These are phyloP conservation scores for Penicillium subrubescens DNA, from an alignment of 495 filamentous ascomycete species.

Conservation along the genomic window DNA sequence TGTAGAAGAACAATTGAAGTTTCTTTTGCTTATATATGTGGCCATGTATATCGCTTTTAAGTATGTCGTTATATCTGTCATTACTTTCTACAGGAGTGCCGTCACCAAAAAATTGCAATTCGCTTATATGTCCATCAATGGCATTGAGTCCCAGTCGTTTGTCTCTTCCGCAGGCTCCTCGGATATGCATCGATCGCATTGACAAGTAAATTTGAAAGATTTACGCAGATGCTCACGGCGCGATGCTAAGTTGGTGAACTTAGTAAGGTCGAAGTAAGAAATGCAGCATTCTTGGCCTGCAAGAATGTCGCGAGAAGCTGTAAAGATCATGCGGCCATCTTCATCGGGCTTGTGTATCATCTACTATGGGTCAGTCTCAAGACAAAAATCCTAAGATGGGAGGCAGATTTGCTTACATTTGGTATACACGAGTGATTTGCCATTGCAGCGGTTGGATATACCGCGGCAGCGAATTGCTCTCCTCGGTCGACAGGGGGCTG, in stretches of 20 bases:
- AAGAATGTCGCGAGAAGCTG: conserved; percentile 35
- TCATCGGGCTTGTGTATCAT: conserved; percentile 41
- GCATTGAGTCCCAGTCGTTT: conserved; percentile 20
- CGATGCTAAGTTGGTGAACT: conserved; percentile 21
- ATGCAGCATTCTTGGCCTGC: conserved; percentile 46
- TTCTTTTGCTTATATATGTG: background rate
- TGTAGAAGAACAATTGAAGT: background rate
- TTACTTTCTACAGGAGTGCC: background rate
- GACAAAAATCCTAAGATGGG: background rate
- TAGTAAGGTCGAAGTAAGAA: conserved; percentile 41
- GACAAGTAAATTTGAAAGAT: conserved; percentile 39
- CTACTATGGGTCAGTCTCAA: conserved; percentile 20
- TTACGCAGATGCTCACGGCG: conserved; percentile 34
- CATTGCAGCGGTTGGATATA: conserved; percentile 42
- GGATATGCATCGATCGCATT: conserved; percentile 34
- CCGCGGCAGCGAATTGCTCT: conserved; percentile 42
- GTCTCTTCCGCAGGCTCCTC: conserved; percentile 25
- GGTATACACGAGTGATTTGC: conserved; percentile 44
- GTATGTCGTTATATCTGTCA: background rate
- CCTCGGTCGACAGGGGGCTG: conserved; percentile 26
- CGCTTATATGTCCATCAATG: conserved; percentile 19
- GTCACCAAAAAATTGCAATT: background rate
- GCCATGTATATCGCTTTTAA: background rate
- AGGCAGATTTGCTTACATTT: conserved; percentile 32
- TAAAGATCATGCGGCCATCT: conserved; percentile 41